Percentiles rank a stretch among this genome's conserved stretches.
These are phyloP conservation scores for Luffa aegyptiaca DNA, from an alignment of 306 rosid species.

Conservation along the genomic window DNA sequence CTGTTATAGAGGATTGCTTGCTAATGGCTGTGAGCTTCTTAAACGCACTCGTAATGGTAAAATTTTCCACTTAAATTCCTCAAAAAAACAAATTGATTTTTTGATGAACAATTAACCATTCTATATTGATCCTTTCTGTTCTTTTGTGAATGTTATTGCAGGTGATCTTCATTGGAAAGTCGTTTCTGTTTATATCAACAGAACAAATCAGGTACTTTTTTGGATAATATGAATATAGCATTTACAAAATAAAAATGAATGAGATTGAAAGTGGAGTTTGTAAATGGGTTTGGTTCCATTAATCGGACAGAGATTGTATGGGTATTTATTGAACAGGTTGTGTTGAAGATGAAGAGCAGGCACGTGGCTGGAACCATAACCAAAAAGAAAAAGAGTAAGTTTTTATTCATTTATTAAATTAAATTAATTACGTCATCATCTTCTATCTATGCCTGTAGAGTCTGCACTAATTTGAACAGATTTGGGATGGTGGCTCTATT, in stretches of 20 bases:
- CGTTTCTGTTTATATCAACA: conserved; percentile 76
- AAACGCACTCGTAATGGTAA: conserved; percentile 88
- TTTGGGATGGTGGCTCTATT: conserved; percentile 59
- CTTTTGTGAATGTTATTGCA: conserved; percentile 10
- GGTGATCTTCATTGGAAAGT: conserved; percentile 98
- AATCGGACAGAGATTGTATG: not conserved
- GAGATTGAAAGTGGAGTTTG: too few relatives aligned
- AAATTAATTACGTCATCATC: conserved; percentile 11
- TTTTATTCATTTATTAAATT: not conserved
- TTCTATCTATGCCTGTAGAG: conserved; percentile 24
- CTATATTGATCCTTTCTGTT: too few relatives aligned
- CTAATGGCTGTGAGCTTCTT: conserved; percentile 76
- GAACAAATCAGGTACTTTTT: conserved; percentile 51
- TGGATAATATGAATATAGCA: too few relatives aligned
- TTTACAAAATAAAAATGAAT: too few relatives aligned
- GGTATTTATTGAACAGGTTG: conserved; percentile 64
- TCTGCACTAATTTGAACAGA: conserved; percentile 44
- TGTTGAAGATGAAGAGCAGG: conserved; percentile 97
- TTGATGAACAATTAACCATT: too few relatives aligned
- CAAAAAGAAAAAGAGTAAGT: conserved; percentile 99
- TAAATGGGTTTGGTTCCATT: not conserved
- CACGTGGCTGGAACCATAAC: conserved; percentile 99
- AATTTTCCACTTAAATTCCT: too few relatives aligned
- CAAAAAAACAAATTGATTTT: too few relatives aligned
- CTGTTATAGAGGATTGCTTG: conserved; percentile 59